A percentile compares a stretch with the other conserved stretches of the same genome.
These are phyloP conservation scores for Pistacia integerrima DNA, from an alignment of 345 rosid species.

Conservation along the genomic window DNA sequence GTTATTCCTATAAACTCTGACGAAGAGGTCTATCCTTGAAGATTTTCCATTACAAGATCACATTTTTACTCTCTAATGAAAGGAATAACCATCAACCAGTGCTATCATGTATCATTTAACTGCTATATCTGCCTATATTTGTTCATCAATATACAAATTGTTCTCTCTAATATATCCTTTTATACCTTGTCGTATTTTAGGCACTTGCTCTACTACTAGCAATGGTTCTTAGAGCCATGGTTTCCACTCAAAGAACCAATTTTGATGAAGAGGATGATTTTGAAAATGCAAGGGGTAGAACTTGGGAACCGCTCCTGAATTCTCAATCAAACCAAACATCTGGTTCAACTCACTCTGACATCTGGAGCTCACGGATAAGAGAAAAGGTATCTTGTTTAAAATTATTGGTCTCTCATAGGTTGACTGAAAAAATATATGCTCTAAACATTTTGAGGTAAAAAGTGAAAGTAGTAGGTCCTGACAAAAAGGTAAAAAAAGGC, in stretches of 20 bases:
- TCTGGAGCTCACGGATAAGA: slow-evolving; percentile 74
- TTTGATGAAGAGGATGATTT: slow-evolving; percentile 59
- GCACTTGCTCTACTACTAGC: slow-evolving; percentile 68
- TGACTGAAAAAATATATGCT: background rate
- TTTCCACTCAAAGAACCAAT: slow-evolving; percentile 49
- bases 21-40: background rate
- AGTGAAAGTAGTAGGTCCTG: background rate
- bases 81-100: background rate
- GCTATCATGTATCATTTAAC: background rate
- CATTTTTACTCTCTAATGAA: background rate
- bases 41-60: background rate
- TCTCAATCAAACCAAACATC: slow-evolving; percentile 58
- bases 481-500: background rate
- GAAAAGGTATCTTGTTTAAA: slow-evolving; percentile 62
- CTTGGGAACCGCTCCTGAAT: slow-evolving; percentile 75
- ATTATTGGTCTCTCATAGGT: background rate
- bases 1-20: no score
- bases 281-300: slow-evolving; percentile 58
- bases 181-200: slow-evolving; percentile 35
- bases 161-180: slow-evolving; percentile 14
- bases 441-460: background rate
- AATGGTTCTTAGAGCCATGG: slow-evolving; percentile 71
- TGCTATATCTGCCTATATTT: slow-evolving; percentile 6
- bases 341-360: slow-evolving; percentile 52
- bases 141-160: background rate